A percentile compares a stretch with the other conserved stretches of the same genome.
Conservation (phyloP, 768 basidiomycete genomes). For the Termitomyces eurrhizus region DNA sequence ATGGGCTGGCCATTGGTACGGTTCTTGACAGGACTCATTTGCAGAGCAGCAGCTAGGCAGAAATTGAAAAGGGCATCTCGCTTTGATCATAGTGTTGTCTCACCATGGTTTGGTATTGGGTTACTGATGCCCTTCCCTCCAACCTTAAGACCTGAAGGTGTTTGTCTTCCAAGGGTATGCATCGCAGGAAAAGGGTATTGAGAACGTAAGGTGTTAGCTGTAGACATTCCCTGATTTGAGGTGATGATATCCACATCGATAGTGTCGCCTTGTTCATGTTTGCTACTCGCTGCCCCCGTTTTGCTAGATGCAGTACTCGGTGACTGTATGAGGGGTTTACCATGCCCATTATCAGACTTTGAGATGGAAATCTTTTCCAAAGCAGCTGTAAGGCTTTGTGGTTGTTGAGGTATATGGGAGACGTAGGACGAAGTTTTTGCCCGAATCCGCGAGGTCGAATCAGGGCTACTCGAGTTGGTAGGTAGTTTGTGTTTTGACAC, state of each 20-base stretch:
- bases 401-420: constrained; percentile 50
- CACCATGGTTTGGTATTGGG: constrained; percentile 70
- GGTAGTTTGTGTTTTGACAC: constrained; percentile 31
- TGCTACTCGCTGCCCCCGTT: constrained; percentile 16
- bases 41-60: constrained; percentile 55
- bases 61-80: constrained; percentile 6
- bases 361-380: constrained; percentile 56
- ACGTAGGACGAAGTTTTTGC: constrained; percentile 54
- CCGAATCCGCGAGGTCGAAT: constrained; percentile 42
- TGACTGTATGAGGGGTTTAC: constrained; percentile 22
- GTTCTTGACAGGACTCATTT: constrained; percentile 75
- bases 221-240: constrained; percentile 20
- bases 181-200: constrained; percentile 38
- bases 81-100: constrained; percentile 15
- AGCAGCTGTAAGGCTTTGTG: constrained; percentile 72
- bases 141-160: constrained; percentile 38
- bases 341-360: constrained; percentile 37
- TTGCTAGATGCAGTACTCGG: constrained; percentile 21
- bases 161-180: constrained; percentile 29
- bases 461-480: constrained; percentile 21
- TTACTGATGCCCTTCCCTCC: constrained; percentile 64
- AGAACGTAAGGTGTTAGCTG: constrained; percentile 32
- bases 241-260: constrained; percentile 22
- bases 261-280: constrained; percentile 17
- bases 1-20: constrained; percentile 61